Percentiles rank a stretch among this genome's conserved stretches.
Evolutionary conservation across 257 asterid genomes (phyloP).

Genomic region (Plantago major): DNA sequence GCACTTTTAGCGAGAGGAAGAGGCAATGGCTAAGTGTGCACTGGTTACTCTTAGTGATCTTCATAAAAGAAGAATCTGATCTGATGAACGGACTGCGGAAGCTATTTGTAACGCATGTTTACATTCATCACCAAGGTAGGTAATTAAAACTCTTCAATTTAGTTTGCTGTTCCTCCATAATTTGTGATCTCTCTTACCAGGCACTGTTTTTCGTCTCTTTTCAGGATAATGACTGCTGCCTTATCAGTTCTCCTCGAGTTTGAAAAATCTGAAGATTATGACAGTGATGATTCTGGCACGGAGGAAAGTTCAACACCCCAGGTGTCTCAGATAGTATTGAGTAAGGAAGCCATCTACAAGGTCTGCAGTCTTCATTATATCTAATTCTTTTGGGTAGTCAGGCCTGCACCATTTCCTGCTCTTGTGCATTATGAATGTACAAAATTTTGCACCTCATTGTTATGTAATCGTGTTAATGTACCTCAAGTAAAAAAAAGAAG

Average conservation of each 20-base stretch:
- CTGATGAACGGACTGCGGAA: slow-evolving; percentile 80
- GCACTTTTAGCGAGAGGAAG: slow-evolving; percentile 70
- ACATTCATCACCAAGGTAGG: slow-evolving; percentile 71
- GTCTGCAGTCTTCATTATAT: slow-evolving; percentile 33
- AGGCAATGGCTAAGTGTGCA: slow-evolving; percentile 71
- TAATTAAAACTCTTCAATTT: too few species aligned
- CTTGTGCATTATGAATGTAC: too few species aligned
- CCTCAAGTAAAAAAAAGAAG: slow-evolving; percentile 95
- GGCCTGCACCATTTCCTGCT: not conserved
- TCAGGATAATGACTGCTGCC: slow-evolving; percentile 90
- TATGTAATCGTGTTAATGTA: not conserved
- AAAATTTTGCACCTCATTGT: not conserved
- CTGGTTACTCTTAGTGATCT: slow-evolving; percentile 70
- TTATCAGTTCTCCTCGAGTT: slow-evolving; percentile 81
- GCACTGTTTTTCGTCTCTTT: slow-evolving; percentile 18
- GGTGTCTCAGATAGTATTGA: slow-evolving; percentile 54
- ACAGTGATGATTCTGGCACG: slow-evolving; percentile 62
- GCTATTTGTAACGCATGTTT: slow-evolving; percentile 85
- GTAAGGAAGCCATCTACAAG: slow-evolving; percentile 84
- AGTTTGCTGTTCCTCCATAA: too few species aligned
- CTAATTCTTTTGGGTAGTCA: not conserved
- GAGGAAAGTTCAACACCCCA: slow-evolving; percentile 52
- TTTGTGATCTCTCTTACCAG: too few species aligned
- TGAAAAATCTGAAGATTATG: slow-evolving; percentile 72
- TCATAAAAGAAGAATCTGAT: slow-evolving; percentile 80